Evolutionary conservation across 257 asterid species (phyloP), one percentile per base, ranked within the genome.

Genomic region (Ophiorrhiza pumila): DNA sequence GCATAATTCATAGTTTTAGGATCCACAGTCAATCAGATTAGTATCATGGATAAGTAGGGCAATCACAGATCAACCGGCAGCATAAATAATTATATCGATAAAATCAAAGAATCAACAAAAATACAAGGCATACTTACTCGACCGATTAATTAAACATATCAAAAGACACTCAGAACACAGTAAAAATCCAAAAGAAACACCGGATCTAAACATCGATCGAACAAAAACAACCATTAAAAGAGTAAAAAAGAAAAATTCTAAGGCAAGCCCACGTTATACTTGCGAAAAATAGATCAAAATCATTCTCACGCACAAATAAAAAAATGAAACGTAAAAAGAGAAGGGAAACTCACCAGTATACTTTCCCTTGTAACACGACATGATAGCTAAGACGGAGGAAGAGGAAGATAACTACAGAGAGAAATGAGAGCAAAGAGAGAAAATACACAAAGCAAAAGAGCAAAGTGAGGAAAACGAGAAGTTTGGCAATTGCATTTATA

Each of bases 281-380:
- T 9, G 15, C 6, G 20, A 12, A 4, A 71, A 35, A 50, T 63
- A 60, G 39, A 74, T 62, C 61, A 31, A 25, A 65, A 76, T 71
- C 78, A 76, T 76, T 14, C 1, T 0, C 15, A 25, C 0, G 4
- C 1, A 65, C 22, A 45, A 49, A 1, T 7, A 45, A 63, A 2
- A 37, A 0, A 25, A 34, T n/a, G 14, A 55, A 20, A 5, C 42
- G 13, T 45, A 67, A 35, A 6, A 58, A 18, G 2, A 15, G 25
- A 8, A 12, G 4, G 15, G 37, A 65, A 59, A 13, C 0, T 70
- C 83, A 93, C 98, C 98, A 29, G 98, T 84, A 82, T 90, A 93
- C 73, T 93, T 88, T 60, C 98, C 97, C 61, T 76, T 83, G 96
- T 83, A 91, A 87, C 87, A 79, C 79, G 98, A 83, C 97, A 93